Conservation (phyloP, 768 basidiomycete genomes). For the Rhizopogon vulgaris region DNA sequence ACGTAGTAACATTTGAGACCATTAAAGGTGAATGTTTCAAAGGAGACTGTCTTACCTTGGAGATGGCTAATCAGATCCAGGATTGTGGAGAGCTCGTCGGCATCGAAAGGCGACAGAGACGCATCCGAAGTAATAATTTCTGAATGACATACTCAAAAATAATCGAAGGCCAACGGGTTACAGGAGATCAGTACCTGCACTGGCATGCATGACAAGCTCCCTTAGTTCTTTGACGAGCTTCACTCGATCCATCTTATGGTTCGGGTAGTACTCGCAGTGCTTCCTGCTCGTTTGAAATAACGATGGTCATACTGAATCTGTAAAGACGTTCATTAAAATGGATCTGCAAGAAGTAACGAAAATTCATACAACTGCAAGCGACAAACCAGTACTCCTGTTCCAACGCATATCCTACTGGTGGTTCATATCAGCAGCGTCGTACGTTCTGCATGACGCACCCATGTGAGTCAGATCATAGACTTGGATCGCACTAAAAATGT, state of each 20-base stretch:
- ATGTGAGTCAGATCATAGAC: slow-evolving; percentile 32
- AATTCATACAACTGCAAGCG: background rate
- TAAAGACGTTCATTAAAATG: background rate
- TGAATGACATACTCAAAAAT: slow-evolving; percentile 1
- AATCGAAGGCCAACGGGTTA: background rate
- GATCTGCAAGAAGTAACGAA: background rate
- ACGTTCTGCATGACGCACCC: slow-evolving; percentile 22
- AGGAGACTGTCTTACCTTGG: background rate
- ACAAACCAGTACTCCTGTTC: slow-evolving; percentile 18
- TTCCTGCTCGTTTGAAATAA: background rate
- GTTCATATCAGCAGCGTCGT: background rate
- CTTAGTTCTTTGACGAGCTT: slow-evolving; percentile 2
- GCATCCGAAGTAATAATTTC: slow-evolving; percentile 6
- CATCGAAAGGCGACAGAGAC: slow-evolving; percentile 3
- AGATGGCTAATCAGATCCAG: slow-evolving; percentile 3
- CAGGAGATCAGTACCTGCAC: slow-evolving; percentile 12
- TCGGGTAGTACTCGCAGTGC: slow-evolving; percentile 5
- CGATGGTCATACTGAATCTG: background rate
- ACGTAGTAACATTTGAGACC: background rate
- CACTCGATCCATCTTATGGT: background rate
- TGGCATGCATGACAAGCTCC: slow-evolving; percentile 4
- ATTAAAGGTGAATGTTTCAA: background rate
- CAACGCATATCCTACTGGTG: background rate
- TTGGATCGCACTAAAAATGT: slow-evolving; percentile 28
- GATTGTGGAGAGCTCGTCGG: slow-evolving; percentile 3